Conservation (phyloP, 192 early-diverging fungal species). For the Backusella tarrabulga region DNA sequence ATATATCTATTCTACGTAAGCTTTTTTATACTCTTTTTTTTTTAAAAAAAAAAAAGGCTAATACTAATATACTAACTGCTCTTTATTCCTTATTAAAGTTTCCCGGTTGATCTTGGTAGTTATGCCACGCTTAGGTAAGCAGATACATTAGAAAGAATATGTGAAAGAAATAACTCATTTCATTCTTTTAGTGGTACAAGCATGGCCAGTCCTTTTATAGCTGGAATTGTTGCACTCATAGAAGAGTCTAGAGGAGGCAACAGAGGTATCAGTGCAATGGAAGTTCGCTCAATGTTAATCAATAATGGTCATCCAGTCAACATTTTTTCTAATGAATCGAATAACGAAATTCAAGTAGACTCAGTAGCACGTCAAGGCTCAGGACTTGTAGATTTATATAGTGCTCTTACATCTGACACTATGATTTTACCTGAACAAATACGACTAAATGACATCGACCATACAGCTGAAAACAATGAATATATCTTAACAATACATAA, state of each 20-base stretch:
- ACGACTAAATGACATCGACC: constrained; percentile 50
- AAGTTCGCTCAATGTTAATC: constrained; percentile 39
- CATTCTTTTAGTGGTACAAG: constrained; percentile 63
- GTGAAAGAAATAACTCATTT: not conserved
- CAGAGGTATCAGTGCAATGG: constrained; percentile 8
- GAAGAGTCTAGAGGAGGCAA: constrained; percentile 47
- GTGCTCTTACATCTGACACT: constrained; percentile 53
- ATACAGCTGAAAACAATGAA: constrained; percentile 27
- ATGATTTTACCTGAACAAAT: constrained; percentile 55
- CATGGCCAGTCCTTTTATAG: constrained; percentile 78
- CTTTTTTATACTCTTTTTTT: constrained; percentile 17
- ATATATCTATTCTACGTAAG: constrained; percentile 65
- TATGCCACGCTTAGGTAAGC: constrained; percentile 35
- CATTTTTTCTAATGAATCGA: constrained; percentile 35
- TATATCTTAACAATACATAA: constrained; percentile 45
- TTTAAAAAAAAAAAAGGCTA: not conserved
- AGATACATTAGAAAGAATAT: not conserved
- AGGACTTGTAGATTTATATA: constrained; percentile 72
- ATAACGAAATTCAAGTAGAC: constrained; percentile 31
- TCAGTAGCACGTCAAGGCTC: constrained; percentile 66
- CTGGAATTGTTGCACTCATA: constrained; percentile 67
- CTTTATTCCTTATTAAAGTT: constrained; percentile 4
- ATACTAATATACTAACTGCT: not conserved
- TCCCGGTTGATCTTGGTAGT: constrained; percentile 27
- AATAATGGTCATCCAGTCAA: constrained; percentile 50